Base-by-base conservation (phyloP, 1,139 yeast genomes). In the Lodderomyces orthopsilosis region DNA sequence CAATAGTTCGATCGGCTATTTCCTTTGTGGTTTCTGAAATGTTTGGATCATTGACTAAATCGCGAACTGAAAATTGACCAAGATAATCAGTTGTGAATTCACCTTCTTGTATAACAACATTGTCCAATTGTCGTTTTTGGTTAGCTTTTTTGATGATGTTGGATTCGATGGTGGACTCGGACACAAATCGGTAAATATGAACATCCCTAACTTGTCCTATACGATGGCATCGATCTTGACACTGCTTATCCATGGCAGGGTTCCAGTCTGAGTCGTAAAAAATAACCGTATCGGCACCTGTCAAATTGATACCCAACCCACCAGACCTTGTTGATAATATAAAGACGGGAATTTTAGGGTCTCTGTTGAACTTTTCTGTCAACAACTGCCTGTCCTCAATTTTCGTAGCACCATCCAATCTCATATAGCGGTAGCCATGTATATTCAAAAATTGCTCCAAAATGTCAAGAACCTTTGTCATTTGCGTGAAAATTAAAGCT, bases 251-350 rank as follows among this genome's bases (percentile, higher is more conserved):
- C 98, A 94, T 94, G 1, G 98, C 96, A 2, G 99, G 99, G 61
- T 94, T 94, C 99, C 99, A 94, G 66, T 94, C 99, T 2, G 97
- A 90, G 64, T 94, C 99, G 61, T 94, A 94, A 63, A 94, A 94
- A n/a, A 94, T 90, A 38, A 94, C 99, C 0, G 98, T 93, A 58
- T 94, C 98, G 0, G 99, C 99, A 56, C 98, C 99, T 0, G 98
- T 93, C 55, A 94, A 70, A 58, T 94, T 94, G 61, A 94, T 94
- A 59, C 99, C 99, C 52, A 94, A 74, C 30, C 99, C 99, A 61
- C 99, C 99, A 2, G 98, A 91, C 65, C 99, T 79, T 1, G 98
- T 90, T 3, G 97, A 89, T 46, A 94, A 66, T 40, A 94, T 93
- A 57, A 94, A 94, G 15, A 91, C 96, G 1, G 96, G 95, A 39